phyloP scores from a whole-genome alignment of 768 basidiomycete genomes.

The Amanita polypyramis region DNA sequence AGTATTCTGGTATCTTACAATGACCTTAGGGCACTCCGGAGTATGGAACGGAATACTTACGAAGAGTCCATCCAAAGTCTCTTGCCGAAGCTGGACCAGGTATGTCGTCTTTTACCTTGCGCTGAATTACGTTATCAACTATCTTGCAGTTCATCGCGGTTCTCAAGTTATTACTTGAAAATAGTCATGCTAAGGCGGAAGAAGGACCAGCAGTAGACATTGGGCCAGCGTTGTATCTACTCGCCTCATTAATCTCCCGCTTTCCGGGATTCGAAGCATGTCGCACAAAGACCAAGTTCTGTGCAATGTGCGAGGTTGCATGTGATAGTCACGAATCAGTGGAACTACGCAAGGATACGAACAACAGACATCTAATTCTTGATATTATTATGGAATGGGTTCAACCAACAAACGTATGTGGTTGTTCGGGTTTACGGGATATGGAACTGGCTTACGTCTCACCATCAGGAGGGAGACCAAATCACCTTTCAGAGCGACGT shows the following conservation, averaged over 20 bases:
- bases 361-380: conserved; percentile 57
- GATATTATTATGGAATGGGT: conserved; percentile 81
- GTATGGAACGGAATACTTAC: conserved; percentile 36
- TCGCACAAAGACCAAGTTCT: conserved; percentile 69
- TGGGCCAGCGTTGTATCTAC: conserved; percentile 43
- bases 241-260: conserved; percentile 58
- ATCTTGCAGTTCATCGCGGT: conserved; percentile 57
- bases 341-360: conserved; percentile 55
- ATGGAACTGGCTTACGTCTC: not conserved
- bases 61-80: conserved; percentile 32
- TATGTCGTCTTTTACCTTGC: conserved; percentile 16
- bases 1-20: not conserved
- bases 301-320: conserved; percentile 57
- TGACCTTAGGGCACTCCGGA: conserved; percentile 34
- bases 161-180: conserved; percentile 71
- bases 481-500: conserved; percentile 46
- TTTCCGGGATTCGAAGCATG: conserved; percentile 42
- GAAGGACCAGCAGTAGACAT: conserved; percentile 56
- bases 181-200: conserved; percentile 44
- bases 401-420: conserved; percentile 37
- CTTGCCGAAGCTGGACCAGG: conserved; percentile 66
- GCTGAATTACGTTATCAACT: not conserved
- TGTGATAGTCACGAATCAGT: conserved; percentile 53
- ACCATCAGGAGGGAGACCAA: conserved; percentile 23
- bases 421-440: not conserved